Evolutionary conservation across 108 stramenopile species (phyloP).

Genomic region (Skeletonema marinoi): DNA sequence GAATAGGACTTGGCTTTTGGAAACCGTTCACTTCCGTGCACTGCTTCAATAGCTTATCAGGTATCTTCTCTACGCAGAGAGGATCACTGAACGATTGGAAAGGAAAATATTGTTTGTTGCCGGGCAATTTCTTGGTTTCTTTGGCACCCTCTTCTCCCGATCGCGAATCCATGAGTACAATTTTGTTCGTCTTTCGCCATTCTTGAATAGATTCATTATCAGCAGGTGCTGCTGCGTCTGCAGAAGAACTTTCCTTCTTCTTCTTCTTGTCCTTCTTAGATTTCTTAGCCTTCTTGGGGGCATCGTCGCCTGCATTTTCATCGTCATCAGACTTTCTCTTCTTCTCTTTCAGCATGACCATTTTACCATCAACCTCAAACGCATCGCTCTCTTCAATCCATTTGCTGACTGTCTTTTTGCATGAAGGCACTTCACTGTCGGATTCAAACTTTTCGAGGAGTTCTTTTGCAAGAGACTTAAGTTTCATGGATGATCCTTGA

Average conservation of each 20-base stretch:
- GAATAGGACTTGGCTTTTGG: conserved; percentile 92
- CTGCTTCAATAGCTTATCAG: conserved; percentile 58
- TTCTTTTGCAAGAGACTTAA: conserved; percentile 67
- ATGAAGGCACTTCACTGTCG: conserved; percentile 26
- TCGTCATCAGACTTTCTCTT: conserved; percentile 27
- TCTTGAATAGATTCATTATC: conserved; percentile 42
- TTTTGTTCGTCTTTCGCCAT: conserved; percentile 84
- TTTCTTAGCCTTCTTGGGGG: conserved; percentile 28
- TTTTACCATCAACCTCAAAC: conserved; percentile 74
- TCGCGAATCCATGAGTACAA: conserved; percentile 74
- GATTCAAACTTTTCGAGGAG: conserved; percentile 58
- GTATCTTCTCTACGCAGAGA: conserved; percentile 55
- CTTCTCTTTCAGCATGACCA: conserved; percentile 47
- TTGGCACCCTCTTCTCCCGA: conserved; percentile 62
- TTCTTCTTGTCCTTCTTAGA: conserved; percentile 59
- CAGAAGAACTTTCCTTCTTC: conserved; percentile 34
- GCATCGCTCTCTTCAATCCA: conserved; percentile 64
- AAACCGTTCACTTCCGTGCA: conserved; percentile 85
- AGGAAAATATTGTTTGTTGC: conserved; percentile 58
- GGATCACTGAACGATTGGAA: conserved; percentile 65
- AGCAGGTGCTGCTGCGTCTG: conserved; percentile 21
- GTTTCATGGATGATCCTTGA: conserved; percentile 70
- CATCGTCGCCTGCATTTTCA: conserved; percentile 12
- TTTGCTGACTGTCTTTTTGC: conserved; percentile 55
- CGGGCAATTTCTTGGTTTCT: conserved; percentile 40